These are phyloP conservation scores for Athelia sp. DNA, from an alignment of 1,284 basidiomycete species.

Conservation along the genomic window DNA sequence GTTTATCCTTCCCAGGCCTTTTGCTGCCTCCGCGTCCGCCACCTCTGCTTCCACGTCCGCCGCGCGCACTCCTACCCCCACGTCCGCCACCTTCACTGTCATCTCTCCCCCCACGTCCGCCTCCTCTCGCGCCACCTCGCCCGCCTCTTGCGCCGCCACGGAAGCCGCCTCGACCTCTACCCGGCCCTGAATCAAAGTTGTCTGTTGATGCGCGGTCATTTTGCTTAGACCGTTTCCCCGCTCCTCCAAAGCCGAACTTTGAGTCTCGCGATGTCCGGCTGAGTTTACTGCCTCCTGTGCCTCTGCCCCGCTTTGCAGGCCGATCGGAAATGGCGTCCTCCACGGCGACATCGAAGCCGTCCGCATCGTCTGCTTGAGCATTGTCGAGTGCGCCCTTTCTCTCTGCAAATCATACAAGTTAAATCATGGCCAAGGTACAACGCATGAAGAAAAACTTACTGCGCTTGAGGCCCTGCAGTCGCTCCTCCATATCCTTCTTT, in stretches of 20 bases:
- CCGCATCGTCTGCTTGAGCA: conserved; percentile 48
- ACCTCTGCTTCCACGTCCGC: conserved; percentile 33
- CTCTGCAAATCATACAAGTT: conserved; percentile 39
- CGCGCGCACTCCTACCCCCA: conserved; percentile 2
- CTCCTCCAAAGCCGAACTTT: conserved; percentile 79
- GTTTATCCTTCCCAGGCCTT: conserved; percentile 59
- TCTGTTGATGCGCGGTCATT: conserved; percentile 80
- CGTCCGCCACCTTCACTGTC: conserved; percentile 17
- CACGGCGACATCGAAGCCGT: conserved; percentile 66
- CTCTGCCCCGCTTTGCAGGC: conserved; percentile 56
- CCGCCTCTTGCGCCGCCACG: conserved; percentile 23
- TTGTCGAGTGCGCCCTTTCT: conserved; percentile 81
- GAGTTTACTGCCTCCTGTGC: conserved; percentile 36
- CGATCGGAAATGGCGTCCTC: conserved; percentile 80
- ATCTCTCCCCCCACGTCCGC: conserved; percentile 25
- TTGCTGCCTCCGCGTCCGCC: conserved; percentile 26
- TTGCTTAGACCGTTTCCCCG: conserved; percentile 66
- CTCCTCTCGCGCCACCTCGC: conserved; percentile 15
- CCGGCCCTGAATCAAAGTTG: conserved; percentile 49
- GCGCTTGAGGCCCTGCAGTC: conserved; percentile 80
- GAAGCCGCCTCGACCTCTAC: conserved; percentile 25
- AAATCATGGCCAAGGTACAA: conserved; percentile 2
- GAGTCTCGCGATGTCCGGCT: conserved; percentile 67
- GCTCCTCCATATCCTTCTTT: conserved; percentile 84
- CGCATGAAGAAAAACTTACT: conserved; percentile 47